Base-by-base conservation (phyloP, 2,329 filamentous ascomycete species). In the Stemphylium beticola region DNA sequence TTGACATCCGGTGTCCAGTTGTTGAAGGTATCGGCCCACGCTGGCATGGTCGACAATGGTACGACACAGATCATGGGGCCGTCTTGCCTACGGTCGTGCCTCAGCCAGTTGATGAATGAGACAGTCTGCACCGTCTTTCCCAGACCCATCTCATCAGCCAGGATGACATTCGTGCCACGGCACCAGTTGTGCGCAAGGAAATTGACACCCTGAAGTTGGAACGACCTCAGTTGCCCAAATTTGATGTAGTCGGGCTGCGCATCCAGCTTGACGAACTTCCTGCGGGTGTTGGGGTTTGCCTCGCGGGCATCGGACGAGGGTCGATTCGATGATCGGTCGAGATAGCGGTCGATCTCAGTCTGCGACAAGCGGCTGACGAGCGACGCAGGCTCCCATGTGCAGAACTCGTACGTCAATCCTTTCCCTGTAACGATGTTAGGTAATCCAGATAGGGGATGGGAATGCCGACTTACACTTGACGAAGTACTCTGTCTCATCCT, bases 91-190 rank as follows among this genome's bases (percentile, higher is more conserved):
- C 93, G 87, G 54, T 92, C 87, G 76, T 98, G 93, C 49, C 92
- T 90, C 56, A 99, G 83, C 93, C 95, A 99, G 73, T 93, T 97
- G 75, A 99, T 89, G 74, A 98, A 98, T 0, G 93, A 88, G 24
- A 99, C 93, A 0, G 93, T 97, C 77, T 99, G 95, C 0, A 99
- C 95, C 0, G 95, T 99, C 79, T 99, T 99, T 24, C 95, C 95
- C 12, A 99, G 83, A 67, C 95, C 95, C 95, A 99, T 99, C 77
- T 99, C 95, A 73, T 99, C 95, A 43, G 95, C 95, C 48, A 99
- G 84, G 66, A 99, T 97, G 70, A 98, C 95, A 67, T 98, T 99
- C 75, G 95, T 95, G 50, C 87, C 88, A 68, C 90, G 88, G 48
- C 90, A 91, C 96, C 96, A 99, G 76, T 98, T 96, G 77, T 96